Conservation (phyloP, 306 rosid species). For the Urtica urens region DNA sequence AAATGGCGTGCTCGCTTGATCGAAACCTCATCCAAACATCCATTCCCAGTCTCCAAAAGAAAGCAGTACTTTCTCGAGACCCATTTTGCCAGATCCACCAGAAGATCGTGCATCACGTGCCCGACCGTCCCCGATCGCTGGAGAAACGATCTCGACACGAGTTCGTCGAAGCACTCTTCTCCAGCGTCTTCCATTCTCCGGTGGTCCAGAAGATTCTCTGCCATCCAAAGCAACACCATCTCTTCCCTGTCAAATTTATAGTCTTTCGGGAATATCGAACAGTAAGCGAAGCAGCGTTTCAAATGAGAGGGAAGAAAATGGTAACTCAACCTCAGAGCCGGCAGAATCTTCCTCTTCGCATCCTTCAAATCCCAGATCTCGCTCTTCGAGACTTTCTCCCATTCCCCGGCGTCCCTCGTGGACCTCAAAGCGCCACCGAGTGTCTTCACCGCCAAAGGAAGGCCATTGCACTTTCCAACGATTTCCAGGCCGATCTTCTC, state of each 20-base stretch:
- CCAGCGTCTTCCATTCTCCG: background rate
- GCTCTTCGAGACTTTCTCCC: background rate
- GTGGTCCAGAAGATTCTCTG: conserved; percentile 4
- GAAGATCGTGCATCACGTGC: conserved; percentile 3
- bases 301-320: conserved; percentile 9
- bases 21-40: background rate
- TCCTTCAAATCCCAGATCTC: conserved; percentile 5
- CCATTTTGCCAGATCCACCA: background rate
- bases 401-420: background rate
- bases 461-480: conserved; percentile 2
- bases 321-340: conserved; percentile 11
- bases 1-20: background rate
- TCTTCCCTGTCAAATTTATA: background rate
- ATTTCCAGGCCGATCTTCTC: conserved; percentile 8
- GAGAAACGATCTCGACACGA: conserved; percentile 1
- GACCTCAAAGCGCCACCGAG: conserved; percentile 11
- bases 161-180: background rate
- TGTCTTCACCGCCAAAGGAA: conserved; percentile 18
- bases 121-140: background rate
- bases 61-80: background rate
- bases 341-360: background rate
- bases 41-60: background rate
- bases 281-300: conserved; percentile 12
- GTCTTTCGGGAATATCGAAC: conserved; percentile 12
- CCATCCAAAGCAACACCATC: conserved; percentile 11